Evolutionary conservation across 441 rosid species (phyloP).

Genomic region (Gossypium schwendimanii): DNA sequence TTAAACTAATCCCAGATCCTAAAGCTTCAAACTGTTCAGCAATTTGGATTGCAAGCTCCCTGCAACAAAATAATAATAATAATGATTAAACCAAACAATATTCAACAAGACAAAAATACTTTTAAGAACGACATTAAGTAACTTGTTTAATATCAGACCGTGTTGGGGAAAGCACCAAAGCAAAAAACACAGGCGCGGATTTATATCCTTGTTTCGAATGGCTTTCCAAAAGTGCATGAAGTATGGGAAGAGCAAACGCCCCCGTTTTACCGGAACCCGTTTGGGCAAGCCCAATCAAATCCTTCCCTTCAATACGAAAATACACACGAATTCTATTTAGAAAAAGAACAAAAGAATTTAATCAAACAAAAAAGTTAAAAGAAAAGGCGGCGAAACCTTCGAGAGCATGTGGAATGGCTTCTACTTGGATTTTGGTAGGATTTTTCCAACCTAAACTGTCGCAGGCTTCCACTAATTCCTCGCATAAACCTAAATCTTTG

Average conservation of each 20-base stretch:
- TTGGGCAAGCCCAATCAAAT: slow-evolving; percentile 90
- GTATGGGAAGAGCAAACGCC: slow-evolving; percentile 86
- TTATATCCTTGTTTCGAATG: slow-evolving; percentile 40
- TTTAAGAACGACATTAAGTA: not conserved
- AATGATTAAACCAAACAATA: not conserved
- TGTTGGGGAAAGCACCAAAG: slow-evolving; percentile 90
- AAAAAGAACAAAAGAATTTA: not conserved
- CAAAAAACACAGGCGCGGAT: slow-evolving; percentile 71
- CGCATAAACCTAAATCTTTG: slow-evolving; percentile 64
- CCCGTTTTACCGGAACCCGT: slow-evolving; percentile 97
- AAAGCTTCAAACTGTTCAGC: slow-evolving; percentile 91
- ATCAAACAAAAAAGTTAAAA: not conserved
- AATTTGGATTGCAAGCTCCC: slow-evolving; percentile 94
- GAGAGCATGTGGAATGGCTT: slow-evolving; percentile 78
- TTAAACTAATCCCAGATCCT: slow-evolving; percentile 67
- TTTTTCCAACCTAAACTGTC: slow-evolving; percentile 63
- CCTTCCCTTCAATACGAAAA: slow-evolving; percentile 52
- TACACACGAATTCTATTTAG: not conserved
- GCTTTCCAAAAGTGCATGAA: slow-evolving; percentile 68
- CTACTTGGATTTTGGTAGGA: slow-evolving; percentile 77
- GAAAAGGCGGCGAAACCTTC: slow-evolving; percentile 32
- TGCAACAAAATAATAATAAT: slow-evolving; percentile 15
- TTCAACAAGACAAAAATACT: not conserved
- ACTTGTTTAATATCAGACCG: slow-evolving; percentile 32
- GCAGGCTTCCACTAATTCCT: slow-evolving; percentile 67